Percentiles rank a stretch among this genome's conserved stretches.
These are phyloP conservation scores for Polyporus tsugae DNA, from an alignment of 1,284 basidiomycete species.

Conservation along the genomic window DNA sequence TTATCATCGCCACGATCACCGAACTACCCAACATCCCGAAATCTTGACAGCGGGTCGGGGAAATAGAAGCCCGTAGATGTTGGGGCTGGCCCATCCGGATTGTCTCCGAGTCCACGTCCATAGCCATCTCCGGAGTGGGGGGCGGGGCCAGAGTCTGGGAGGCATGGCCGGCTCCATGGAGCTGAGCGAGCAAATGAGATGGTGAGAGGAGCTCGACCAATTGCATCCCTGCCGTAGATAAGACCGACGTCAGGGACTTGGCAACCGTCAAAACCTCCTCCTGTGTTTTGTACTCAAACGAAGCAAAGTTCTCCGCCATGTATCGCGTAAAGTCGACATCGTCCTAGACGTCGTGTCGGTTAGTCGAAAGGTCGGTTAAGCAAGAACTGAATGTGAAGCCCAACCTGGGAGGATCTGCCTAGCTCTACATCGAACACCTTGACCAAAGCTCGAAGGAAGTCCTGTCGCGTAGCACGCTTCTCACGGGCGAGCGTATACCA, in stretches of 20 bases:
- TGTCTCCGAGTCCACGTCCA: conserved; percentile 17
- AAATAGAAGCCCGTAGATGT: conserved; percentile 21
- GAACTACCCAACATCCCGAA: conserved; percentile 67
- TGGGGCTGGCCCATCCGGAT: conserved; percentile 6
- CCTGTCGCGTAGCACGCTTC: conserved; percentile 84
- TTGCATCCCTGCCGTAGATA: conserved; percentile 89
- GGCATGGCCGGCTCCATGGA: conserved; percentile 49
- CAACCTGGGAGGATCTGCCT: conserved; percentile 57
- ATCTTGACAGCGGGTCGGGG: conserved; percentile 41
- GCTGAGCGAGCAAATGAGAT: conserved; percentile 68
- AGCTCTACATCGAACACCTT: conserved; percentile 80
- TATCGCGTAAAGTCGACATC: conserved; percentile 88
- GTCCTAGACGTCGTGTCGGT: conserved; percentile 52
- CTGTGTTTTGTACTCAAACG: conserved; percentile 92
- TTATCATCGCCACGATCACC: conserved; percentile 80
- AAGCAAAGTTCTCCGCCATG: conserved; percentile 93
- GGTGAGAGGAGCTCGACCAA: conserved; percentile 75
- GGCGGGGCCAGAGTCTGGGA: not conserved
- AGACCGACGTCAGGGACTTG: conserved; percentile 78
- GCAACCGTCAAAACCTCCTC: conserved; percentile 93
- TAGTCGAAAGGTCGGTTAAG: not conserved
- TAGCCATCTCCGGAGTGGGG: conserved; percentile 16
- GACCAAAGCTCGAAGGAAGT: conserved; percentile 86
- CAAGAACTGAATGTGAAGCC: not conserved
- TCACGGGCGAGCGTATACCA: conserved; percentile 95